Base-by-base conservation (phyloP, 2,329 filamentous ascomycete genomes). In the Pseudogymnoascus sp. region DNA sequence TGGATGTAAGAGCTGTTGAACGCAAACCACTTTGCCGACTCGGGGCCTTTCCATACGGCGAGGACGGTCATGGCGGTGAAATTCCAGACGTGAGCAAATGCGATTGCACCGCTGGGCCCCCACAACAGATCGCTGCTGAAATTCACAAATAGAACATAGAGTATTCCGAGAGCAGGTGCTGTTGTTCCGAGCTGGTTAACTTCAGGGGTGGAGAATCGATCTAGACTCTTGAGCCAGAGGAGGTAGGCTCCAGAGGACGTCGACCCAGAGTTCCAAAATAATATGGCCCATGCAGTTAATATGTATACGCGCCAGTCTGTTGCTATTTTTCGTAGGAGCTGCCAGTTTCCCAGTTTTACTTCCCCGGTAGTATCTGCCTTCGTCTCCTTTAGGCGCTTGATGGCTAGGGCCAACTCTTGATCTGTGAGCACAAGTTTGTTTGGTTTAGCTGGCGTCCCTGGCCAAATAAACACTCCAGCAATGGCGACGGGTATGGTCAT, bases 261-360 rank as follows among this genome's bases (percentile, higher is more conserved):
- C 55, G 81, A 78, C n/a, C 77, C 71, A 4, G 77, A 75, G 63
- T 84, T 84, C 80, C 81, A 85, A 71, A 85, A 85, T 23, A 85
- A 74, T 4, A 82, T 74, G 55, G 83, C 78, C 31, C 82, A 74
- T 1, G 80, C 64, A 0, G 83, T 71, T 8, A 85, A 70, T 0
- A 76, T 72, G 75, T 79, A 85, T 59, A 85, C 78, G 14, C 78
- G 78, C 66, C 75, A 77, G 38, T 75, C 78, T 4, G 66, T 69
- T 2, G 75, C 63, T 8, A 83, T 72, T 2, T 68, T 65, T n/a
- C 65, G 59, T n/a, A 74, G n/a, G 0, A 69, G 67, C 14, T 61
- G 62, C 65, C 67, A 69, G 7, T 64, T 62, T 4, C 58, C 43
- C 10, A 70, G 62, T 4, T 72, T 68, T 63, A 78, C 72, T 52